Conservation (phyloP, 163 green algal species). For the Scenedesmus sp. region DNA sequence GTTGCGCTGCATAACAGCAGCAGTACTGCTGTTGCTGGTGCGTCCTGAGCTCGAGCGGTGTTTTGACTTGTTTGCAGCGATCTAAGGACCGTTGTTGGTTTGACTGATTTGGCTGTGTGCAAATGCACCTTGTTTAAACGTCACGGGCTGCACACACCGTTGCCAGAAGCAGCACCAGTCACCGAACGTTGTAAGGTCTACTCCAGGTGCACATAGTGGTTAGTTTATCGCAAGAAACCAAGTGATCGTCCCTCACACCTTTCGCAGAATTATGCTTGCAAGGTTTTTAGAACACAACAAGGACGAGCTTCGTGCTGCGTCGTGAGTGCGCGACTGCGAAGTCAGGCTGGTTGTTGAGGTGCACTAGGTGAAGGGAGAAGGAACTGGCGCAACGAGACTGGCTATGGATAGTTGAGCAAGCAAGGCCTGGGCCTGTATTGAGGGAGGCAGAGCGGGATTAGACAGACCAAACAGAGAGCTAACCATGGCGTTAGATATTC, state of each 20-base stretch:
- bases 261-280: not conserved
- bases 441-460: not conserved
- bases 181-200: too few species aligned
- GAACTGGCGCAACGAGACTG: not conserved
- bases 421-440: not conserved
- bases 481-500: conserved; percentile 56
- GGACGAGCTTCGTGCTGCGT: not conserved
- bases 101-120: too few species aligned
- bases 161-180: too few species aligned
- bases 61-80: not conserved
- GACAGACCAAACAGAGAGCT: not conserved
- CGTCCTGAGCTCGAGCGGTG: not conserved
- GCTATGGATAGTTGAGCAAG: not conserved
- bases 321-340: too few species aligned
- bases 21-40: not conserved
- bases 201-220: too few species aligned
- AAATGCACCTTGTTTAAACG: too few species aligned
- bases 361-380: not conserved
- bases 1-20: not conserved
- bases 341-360: not conserved
- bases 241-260: too few species aligned
- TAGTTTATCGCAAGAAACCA: too few species aligned
- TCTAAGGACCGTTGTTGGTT: too few species aligned
- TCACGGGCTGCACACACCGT: too few species aligned
- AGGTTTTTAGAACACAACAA: not conserved